phyloP scores from a whole-genome alignment of 495 filamentous ascomycete species.

The Stereocaulon alpinum region DNA sequence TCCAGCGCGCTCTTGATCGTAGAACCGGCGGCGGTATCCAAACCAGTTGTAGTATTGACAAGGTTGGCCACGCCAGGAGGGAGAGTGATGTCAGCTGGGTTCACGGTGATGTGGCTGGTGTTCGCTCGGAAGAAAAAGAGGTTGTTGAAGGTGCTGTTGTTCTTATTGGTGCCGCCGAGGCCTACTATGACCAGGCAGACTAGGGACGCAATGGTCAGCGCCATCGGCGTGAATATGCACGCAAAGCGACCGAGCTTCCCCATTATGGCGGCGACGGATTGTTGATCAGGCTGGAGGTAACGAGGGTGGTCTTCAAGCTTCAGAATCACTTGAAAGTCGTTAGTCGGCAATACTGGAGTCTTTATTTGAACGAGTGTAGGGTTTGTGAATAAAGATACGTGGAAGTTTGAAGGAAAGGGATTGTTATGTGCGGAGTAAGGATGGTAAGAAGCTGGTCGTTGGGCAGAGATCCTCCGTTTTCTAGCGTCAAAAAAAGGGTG shows the following conservation, averaged over 20 bases:
- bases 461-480: not conserved
- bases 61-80: constrained; percentile 31
- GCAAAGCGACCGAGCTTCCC: constrained; percentile 64
- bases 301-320: not conserved
- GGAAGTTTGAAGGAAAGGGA: not conserved
- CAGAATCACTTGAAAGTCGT: too few species aligned
- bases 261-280: constrained; percentile 38
- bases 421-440: constrained; percentile 1
- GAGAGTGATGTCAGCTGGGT: constrained; percentile 21
- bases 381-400: not conserved
- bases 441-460: not conserved
- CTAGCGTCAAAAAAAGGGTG: not conserved
- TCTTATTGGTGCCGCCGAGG: constrained; percentile 58
- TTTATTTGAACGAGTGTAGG: not conserved
- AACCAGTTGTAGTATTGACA: constrained; percentile 28
- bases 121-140: constrained; percentile 65
- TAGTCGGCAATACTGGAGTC: not conserved
- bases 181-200: constrained; percentile 64
- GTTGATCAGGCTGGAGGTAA: not conserved
- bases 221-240: constrained; percentile 74
- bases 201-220: constrained; percentile 60
- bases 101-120: constrained; percentile 23
- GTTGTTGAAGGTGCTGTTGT: constrained; percentile 36
- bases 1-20: constrained; percentile 38
- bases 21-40: not conserved